Base-by-base conservation (phyloP, 257 asterid species). In the Ilex aquifolium region DNA sequence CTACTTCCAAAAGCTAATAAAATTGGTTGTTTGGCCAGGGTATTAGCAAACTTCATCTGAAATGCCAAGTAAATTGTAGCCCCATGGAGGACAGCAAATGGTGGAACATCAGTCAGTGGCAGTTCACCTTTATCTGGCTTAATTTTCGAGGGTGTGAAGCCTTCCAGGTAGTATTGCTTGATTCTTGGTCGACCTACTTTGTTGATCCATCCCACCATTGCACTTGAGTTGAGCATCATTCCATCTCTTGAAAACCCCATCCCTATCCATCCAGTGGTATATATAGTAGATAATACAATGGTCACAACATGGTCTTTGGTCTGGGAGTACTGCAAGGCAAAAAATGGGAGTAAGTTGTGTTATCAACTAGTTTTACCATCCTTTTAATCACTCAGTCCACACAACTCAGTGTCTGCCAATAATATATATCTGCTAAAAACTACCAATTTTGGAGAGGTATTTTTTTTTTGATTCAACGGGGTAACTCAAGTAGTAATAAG, bases 251-350 rank as follows among this genome's bases (percentile, higher is more conserved):
- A 92, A 56, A 92, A 87, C 4, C 97, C 97, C 44, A 92, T 89
- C 14, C 98, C 98, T 13, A 87, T 91, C 98, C 98, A 89, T 55
- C 98, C 98, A 6, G 76, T 74, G 2, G 87, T 87, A 81, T 92
- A 89, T 44, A 81, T 64, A 52, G 95, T 77, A 57, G 98, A 92
- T 63, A 89, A 60, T 29, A 92, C 87, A 4, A 92, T 79, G 14
- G 89, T 92, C 69, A 92, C 57, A 72, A 77, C 83, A 44, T 89
- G 65, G 11, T 79, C 83, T 57, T 80, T 81, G 16, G 93, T 69
- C 65, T 74, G 83, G 32, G 97, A 89, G 63, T 92, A 89, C 97
- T 92, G 88, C 59, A 77, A 53, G 7, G 27, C 27, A 21, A 21
- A 21, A 21, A 21, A 21, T 21, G 27, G 27, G 27, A 21, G 27